These are phyloP conservation scores for Ceratobasidium sp. DNA, from an alignment of 1,284 basidiomycete species.

Conservation along the genomic window DNA sequence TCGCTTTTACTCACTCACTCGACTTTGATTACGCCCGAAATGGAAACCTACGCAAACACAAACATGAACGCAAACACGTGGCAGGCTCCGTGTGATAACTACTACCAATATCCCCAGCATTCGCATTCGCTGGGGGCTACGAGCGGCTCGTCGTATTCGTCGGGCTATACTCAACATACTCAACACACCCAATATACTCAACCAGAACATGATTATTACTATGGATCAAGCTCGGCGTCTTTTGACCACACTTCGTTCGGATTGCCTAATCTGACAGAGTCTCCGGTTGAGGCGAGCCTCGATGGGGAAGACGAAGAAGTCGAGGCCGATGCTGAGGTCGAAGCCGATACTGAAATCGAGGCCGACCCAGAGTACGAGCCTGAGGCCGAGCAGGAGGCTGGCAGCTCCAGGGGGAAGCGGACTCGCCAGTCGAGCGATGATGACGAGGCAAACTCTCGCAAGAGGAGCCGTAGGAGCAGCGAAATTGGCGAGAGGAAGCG, in stretches of 20 bases:
- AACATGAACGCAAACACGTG: conserved; percentile 20
- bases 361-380: background rate
- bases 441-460: background rate
- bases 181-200: background rate
- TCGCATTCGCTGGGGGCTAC: background rate
- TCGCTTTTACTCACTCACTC: background rate
- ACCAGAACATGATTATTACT: background rate
- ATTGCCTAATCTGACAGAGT: background rate
- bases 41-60: background rate
- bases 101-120: conserved; percentile 10
- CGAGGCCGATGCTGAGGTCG: background rate
- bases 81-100: background rate
- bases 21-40: background rate
- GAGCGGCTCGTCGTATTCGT: background rate
- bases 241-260: background rate
- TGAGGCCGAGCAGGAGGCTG: background rate
- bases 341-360: background rate
- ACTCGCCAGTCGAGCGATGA: background rate
- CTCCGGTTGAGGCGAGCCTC: background rate
- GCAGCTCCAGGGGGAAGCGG: conserved; percentile 1
- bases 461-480: conserved; percentile 3
- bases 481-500: conserved; percentile 15
- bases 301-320: background rate
- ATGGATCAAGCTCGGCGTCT: background rate
- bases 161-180: conserved; percentile 1